Percentiles rank a stretch among this genome's conserved stretches.
phyloP scores from a whole-genome alignment of 208 protist genomes.

The Leishmania arabica region DNA sequence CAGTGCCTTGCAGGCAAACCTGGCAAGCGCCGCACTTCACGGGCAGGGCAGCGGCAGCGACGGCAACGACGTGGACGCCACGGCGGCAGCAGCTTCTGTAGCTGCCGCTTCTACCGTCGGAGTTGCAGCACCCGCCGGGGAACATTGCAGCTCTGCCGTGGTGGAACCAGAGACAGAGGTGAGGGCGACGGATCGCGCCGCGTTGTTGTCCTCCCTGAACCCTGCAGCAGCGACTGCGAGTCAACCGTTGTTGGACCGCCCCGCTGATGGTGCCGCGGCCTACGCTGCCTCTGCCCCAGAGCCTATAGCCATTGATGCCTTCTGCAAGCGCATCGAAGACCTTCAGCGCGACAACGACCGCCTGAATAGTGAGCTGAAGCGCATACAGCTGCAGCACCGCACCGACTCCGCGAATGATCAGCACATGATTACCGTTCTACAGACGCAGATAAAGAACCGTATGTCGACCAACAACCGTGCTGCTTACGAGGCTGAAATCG shows the following conservation, averaged over 20 bases:
- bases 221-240: background rate
- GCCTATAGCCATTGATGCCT: conserved; percentile 21
- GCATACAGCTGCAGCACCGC: conserved; percentile 33
- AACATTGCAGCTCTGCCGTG: background rate
- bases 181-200: background rate
- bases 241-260: background rate
- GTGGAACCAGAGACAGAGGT: background rate
- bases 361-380: conserved; percentile 44
- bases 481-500: conserved; percentile 47
- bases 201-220: background rate
- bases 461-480: conserved; percentile 36
- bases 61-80: background rate
- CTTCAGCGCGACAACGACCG: conserved; percentile 54
- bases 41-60: background rate
- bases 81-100: background rate
- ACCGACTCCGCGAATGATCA: conserved; percentile 41
- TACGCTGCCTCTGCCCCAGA: conserved; percentile 3
- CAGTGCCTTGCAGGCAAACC: conserved; percentile 2
- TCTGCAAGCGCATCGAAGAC: conserved; percentile 33
- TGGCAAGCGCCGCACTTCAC: conserved; percentile 5
- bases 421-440: conserved; percentile 39
- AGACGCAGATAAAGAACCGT: conserved; percentile 41
- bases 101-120: background rate
- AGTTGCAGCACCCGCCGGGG: background rate
- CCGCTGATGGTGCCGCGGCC: background rate